Conservation (phyloP, 129 eudicot genomes). For the Flaveria brownii region DNA sequence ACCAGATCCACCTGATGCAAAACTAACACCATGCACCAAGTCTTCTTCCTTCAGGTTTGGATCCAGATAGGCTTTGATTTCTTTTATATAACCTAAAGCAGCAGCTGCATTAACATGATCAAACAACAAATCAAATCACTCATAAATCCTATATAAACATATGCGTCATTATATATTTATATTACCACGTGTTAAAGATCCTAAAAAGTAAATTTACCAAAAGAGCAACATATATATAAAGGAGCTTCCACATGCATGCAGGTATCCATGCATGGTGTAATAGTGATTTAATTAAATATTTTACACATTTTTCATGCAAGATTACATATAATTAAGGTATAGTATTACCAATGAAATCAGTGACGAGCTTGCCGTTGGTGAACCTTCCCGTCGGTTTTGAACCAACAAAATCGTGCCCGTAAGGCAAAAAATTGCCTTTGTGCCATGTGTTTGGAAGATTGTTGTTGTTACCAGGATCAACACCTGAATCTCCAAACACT, state of each 20-base stretch:
- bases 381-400: constrained; percentile 68
- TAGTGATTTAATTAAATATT: neutral
- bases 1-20: constrained; percentile 73
- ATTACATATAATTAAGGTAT: neutral
- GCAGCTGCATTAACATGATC: constrained; percentile 36
- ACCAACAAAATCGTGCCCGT: constrained; percentile 54
- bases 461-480: constrained; percentile 80
- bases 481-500: constrained; percentile 76
- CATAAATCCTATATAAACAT: neutral
- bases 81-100: constrained; percentile 43
- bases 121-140: neutral
- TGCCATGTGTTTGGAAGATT: constrained; percentile 38
- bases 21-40: constrained; percentile 65
- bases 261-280: neutral
- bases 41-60: constrained; percentile 39
- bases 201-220: no score
- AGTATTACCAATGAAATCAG: constrained; percentile 64
- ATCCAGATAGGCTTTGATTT: constrained; percentile 52
- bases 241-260: neutral
- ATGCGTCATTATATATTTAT: no score
- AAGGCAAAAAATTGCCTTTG: constrained; percentile 68
- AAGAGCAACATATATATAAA: no score
- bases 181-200: no score
- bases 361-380: constrained; percentile 66
- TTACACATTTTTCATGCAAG: neutral